These are phyloP conservation scores for Chenopodium berlandieri DNA, from an alignment of 148 eudicot genomes.

Conservation along the genomic window DNA sequence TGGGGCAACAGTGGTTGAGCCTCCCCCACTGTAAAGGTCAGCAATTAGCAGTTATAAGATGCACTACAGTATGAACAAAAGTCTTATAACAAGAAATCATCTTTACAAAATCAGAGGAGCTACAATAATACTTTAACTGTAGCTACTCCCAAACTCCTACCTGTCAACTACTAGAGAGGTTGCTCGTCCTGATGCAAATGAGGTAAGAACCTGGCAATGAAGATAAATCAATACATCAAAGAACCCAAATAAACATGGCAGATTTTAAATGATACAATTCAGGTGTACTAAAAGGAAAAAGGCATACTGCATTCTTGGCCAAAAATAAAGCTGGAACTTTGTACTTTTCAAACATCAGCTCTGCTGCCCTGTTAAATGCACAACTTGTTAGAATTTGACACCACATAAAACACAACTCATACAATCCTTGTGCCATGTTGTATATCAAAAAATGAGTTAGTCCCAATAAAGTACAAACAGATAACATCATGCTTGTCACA, in stretches of 20 bases:
- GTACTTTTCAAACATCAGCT: slow-evolving; percentile 97
- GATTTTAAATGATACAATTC: background rate
- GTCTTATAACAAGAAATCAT: slow-evolving; percentile 1
- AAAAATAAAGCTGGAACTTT: slow-evolving; percentile 92
- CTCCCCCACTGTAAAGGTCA: slow-evolving; percentile 78
- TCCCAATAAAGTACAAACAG: background rate
- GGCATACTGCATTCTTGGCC: slow-evolving; percentile 95
- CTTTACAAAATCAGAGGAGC: background rate
- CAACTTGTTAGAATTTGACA: slow-evolving; percentile 14
- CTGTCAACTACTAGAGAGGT: slow-evolving; percentile 93
- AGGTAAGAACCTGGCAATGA: slow-evolving; percentile 78
- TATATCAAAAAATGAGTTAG: background rate
- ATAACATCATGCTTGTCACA: background rate
- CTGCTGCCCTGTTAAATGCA: slow-evolving; percentile 73
- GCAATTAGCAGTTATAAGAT: slow-evolving; percentile 15
- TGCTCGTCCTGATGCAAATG: slow-evolving; percentile 97
- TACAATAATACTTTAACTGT: background rate
- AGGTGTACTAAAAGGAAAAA: background rate
- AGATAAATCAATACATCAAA: slow-evolving; percentile 10
- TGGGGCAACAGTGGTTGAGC: slow-evolving; percentile 95
- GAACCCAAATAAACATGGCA: slow-evolving; percentile 10
- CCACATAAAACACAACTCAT: background rate
- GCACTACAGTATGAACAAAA: slow-evolving; percentile 14
- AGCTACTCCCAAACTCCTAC: slow-evolving; percentile 35
- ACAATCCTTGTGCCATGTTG: background rate